Base-by-base conservation (phyloP, 192 early-diverging fungal species). In the Podila epigama region DNA sequence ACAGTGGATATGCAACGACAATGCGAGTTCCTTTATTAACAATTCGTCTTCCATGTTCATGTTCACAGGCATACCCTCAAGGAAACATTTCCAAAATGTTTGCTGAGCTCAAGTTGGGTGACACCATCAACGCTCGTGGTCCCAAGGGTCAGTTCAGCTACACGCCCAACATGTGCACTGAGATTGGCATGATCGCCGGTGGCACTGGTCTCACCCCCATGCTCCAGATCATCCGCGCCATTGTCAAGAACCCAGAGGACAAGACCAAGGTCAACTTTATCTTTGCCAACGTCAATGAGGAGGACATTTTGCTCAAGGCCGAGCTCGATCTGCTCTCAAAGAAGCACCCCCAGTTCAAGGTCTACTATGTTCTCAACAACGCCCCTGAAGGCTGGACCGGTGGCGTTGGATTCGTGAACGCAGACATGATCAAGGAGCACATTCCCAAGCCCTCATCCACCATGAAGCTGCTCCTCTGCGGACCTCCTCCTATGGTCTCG, bases 141-240 rank as follows among this genome's bases (percentile, higher is more conserved):
- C 96, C 96, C 10, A 95, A 95, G 83, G 96, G 96, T 27, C 85
- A 88, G 48, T 97, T 97, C 84, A 88, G 82, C 66, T 97, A 96
- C 84, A 85, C 79, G 22, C 88, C 94, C 50, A 95, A 95, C 72
- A 89, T 95, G 83, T 86, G 89, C 42, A 85, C 84, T 16, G 79
- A 78, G 10, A 80, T 98, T 18, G 95, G 95, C 58, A 96, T 98
- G 95, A 90, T 96, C 85, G 96, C 96, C 39, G 94, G 95, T 33
- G 96, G 96, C 58, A 95, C 96, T 52, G 96, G 92, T n/a, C 93
- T 98, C 67, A 96, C 96, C 1, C 96, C 96, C 53, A 98, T 98
- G 96, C 86, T 93, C 60, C 95, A 93, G 90, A 90, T 99, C 62
- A 93, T 97, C 52, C 92, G 93, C 53, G 90, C 91, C 32, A 87